Percentiles rank a stretch among this genome's conserved stretches.
Conservation (phyloP, 192 early-diverging fungal species). For the Powellomyces hirtus region DNA sequence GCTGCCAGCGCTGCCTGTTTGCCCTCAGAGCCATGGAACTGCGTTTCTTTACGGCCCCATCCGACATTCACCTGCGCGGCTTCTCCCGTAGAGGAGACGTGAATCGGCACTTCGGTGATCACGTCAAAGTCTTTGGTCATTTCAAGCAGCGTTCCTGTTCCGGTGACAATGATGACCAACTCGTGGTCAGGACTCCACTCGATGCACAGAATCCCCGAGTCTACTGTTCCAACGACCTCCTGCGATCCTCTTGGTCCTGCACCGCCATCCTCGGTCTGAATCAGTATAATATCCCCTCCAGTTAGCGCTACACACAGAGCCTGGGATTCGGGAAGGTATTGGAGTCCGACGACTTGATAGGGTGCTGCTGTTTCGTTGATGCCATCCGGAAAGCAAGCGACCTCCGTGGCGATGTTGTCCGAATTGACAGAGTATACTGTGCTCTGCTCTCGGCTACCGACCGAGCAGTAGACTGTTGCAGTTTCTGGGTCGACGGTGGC, state of each 20-base stretch:
- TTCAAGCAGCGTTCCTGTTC: conserved; percentile 65
- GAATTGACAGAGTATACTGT: conserved; percentile 20
- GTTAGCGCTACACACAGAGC: conserved; percentile 42
- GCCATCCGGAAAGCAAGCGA: conserved; percentile 5
- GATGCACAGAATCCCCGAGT: conserved; percentile 69
- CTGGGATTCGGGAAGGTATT: conserved; percentile 52
- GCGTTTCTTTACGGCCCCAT: conserved; percentile 96
- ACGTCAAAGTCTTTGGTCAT: conserved; percentile 96
- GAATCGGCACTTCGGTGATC: conserved; percentile 75
- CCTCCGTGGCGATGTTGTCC: background rate
- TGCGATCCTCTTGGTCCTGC: background rate
- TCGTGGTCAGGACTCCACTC: conserved; percentile 91
- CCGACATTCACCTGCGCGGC: conserved; percentile 78
- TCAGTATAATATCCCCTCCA: conserved; percentile 48
- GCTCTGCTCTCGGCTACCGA: conserved; percentile 30
- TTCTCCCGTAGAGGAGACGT: conserved; percentile 67
- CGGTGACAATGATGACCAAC: conserved; percentile 75
- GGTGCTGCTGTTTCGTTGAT: background rate
- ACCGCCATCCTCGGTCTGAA: conserved; percentile 13
- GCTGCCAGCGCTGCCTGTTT: conserved; percentile 61
- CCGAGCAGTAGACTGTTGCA: conserved; percentile 50
- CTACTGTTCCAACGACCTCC: conserved; percentile 69
- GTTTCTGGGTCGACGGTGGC: conserved; percentile 50
- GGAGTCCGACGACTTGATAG: conserved; percentile 24
- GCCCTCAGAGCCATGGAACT: conserved; percentile 91